phyloP scores from a whole-genome alignment of 2,329 filamentous ascomycete genomes.

The Colletotrichum navitas region DNA sequence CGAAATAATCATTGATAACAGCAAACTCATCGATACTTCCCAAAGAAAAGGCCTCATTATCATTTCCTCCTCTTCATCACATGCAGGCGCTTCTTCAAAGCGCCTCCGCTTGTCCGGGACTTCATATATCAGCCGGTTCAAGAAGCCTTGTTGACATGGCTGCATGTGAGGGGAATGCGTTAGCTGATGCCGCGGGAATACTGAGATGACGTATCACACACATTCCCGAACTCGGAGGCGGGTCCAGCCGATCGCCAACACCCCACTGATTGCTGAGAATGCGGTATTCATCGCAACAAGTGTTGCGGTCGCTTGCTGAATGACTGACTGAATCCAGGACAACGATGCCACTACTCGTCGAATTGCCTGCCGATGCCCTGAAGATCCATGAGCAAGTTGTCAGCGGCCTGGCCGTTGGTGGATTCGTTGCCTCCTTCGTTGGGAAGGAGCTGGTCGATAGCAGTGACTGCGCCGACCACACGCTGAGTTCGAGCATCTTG shows the following conservation, averaged over 20 bases:
- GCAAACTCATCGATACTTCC: not conserved
- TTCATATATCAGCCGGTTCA: not conserved
- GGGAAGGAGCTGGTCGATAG: not conserved
- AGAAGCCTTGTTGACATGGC: slow-evolving; percentile 1
- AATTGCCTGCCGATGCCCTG: not conserved
- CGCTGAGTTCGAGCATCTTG: not conserved
- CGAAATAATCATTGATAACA: not conserved
- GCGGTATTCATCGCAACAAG: not conserved
- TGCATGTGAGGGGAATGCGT: not conserved
- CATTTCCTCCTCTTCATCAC: not conserved
- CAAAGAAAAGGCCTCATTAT: not conserved
- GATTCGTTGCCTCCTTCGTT: not conserved
- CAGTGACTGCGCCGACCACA: not conserved
- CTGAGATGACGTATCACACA: not conserved
- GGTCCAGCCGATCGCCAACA: not conserved
- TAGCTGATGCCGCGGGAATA: not conserved
- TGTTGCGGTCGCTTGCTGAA: not conserved
- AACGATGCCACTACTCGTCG: not conserved
- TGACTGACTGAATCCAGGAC: not conserved
- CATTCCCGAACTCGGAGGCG: not conserved
- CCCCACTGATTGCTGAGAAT: not conserved
- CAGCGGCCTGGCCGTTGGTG: not conserved
- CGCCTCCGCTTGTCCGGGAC: not conserved
- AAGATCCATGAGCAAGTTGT: not conserved
- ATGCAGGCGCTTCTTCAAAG: not conserved